These are phyloP conservation scores for Coelastrella sp. DNA, from an alignment of 139 green algal genomes.

Conservation along the genomic window DNA sequence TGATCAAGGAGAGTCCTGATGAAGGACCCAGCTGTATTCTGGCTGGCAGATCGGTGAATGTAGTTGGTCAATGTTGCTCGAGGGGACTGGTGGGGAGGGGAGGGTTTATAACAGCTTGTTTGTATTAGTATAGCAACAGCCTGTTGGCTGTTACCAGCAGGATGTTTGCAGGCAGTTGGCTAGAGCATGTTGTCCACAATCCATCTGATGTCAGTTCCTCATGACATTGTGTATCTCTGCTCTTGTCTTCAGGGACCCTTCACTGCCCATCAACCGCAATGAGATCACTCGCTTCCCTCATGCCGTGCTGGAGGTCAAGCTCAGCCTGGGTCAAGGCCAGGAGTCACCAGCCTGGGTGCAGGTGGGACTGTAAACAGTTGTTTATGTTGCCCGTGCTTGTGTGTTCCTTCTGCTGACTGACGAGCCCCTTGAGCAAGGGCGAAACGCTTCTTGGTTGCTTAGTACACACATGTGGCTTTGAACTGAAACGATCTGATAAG, in stretches of 20 bases:
- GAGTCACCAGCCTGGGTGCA: slow-evolving; percentile 86
- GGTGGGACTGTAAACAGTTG: not conserved
- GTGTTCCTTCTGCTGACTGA: not conserved
- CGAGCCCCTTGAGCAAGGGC: no score
- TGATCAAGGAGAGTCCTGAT: slow-evolving; percentile 97
- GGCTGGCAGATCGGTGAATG: slow-evolving; percentile 15
- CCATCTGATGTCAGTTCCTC: no score
- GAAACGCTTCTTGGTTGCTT: no score
- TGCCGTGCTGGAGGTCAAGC: slow-evolving; percentile 97
- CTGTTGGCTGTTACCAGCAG: no score
- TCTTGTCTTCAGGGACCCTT: slow-evolving; percentile 79
- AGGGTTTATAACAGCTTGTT: no score
- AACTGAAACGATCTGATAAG: no score
- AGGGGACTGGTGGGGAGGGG: no score
- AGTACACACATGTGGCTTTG: no score
- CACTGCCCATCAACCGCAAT: slow-evolving; percentile 79
- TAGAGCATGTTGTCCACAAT: no score
- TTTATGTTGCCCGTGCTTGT: not conserved
- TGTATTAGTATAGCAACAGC: no score
- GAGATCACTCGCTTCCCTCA: slow-evolving; percentile 97
- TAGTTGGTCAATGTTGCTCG: no score
- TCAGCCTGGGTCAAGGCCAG: slow-evolving; percentile 90
- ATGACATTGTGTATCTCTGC: not conserved
- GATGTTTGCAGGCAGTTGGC: no score
- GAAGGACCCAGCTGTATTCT: slow-evolving; percentile 78